Percentiles rank a stretch among this genome's conserved stretches.
phyloP scores from a whole-genome alignment of 2,329 filamentous ascomycete genomes.

The Colletotrichum neosansevieriae region DNA sequence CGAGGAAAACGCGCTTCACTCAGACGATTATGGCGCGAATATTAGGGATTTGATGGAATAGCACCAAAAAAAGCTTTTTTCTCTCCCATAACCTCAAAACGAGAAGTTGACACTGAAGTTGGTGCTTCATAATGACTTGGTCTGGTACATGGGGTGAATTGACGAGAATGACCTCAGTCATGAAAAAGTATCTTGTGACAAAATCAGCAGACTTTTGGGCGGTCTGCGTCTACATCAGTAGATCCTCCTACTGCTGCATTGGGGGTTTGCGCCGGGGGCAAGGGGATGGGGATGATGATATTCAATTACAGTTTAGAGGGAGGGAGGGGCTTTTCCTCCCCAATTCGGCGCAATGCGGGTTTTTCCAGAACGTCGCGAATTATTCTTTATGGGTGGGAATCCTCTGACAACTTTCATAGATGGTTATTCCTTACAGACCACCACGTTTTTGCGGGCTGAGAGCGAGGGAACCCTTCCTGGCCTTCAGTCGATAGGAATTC shows the following conservation, averaged over 20 bases:
- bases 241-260: neutral
- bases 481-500: too few relatives aligned
- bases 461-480: too few relatives aligned
- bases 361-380: conserved; percentile 35
- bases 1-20: neutral
- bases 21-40: neutral
- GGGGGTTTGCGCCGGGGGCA: too few relatives aligned
- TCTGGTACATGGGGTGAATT: neutral
- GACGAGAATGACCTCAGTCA: neutral
- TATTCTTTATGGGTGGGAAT: neutral
- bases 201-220: neutral
- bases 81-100: neutral
- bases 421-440: conserved; percentile 24
- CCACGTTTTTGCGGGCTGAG: neutral
- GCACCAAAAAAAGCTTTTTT: neutral
- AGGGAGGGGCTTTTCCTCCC: too few relatives aligned
- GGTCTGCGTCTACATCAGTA: neutral
- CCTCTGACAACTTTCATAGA: conserved; percentile 22
- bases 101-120: neutral
- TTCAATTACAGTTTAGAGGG: too few relatives aligned
- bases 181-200: neutral
- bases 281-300: too few relatives aligned
- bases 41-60: neutral
- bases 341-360: neutral
- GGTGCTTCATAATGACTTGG: neutral